A percentile compares a stretch with the other conserved stretches of the same genome.
phyloP scores from a whole-genome alignment of 2,329 filamentous ascomycete species.

The Aurifilum marmelostoma region DNA sequence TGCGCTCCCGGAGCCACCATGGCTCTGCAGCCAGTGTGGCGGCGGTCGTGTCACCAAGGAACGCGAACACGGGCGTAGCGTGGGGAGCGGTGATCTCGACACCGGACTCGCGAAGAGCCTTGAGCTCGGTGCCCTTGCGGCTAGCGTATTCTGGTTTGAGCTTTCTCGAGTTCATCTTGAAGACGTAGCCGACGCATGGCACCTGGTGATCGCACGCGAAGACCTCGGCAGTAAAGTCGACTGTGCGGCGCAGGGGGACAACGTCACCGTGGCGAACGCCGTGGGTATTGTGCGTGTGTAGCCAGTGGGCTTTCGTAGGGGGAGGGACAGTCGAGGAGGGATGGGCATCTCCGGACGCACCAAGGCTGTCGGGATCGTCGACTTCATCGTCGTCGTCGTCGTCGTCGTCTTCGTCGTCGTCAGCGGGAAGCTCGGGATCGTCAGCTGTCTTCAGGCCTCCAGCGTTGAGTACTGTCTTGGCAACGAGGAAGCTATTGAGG shows the following conservation, averaged over 20 bases:
- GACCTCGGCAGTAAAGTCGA: slow-evolving; percentile 45
- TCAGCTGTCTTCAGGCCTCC: slow-evolving; percentile 42
- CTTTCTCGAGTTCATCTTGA: slow-evolving; percentile 43
- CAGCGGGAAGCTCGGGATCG: slow-evolving; percentile 8
- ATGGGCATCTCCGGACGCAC: slow-evolving; percentile 15
- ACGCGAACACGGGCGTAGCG: slow-evolving; percentile 48
- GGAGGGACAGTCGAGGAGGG: neutral
- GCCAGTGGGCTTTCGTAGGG: slow-evolving; percentile 30
- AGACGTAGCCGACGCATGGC: slow-evolving; percentile 52
- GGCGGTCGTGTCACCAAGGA: slow-evolving; percentile 52
- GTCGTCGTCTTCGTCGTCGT: slow-evolving; percentile 31
- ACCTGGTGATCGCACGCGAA: slow-evolving; percentile 52
- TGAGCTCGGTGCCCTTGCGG: slow-evolving; percentile 43
- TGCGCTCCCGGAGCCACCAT: slow-evolving; percentile 43
- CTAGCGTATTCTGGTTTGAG: slow-evolving; percentile 44
- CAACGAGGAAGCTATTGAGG: slow-evolving; percentile 45
- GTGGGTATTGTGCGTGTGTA: slow-evolving; percentile 46
- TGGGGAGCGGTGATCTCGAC: slow-evolving; percentile 45
- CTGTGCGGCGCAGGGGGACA: slow-evolving; percentile 41
- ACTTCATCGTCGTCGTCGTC: slow-evolving; percentile 26
- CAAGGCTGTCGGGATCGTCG: slow-evolving; percentile 22
- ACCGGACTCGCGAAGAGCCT: slow-evolving; percentile 42
- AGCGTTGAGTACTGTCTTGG: slow-evolving; percentile 47
- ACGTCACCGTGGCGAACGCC: slow-evolving; percentile 41
- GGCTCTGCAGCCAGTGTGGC: slow-evolving; percentile 44